Percentiles rank a stretch among this genome's conserved stretches.
Conservation (phyloP, 2,329 filamentous ascomycete genomes). For the Hypocreales sp. region DNA sequence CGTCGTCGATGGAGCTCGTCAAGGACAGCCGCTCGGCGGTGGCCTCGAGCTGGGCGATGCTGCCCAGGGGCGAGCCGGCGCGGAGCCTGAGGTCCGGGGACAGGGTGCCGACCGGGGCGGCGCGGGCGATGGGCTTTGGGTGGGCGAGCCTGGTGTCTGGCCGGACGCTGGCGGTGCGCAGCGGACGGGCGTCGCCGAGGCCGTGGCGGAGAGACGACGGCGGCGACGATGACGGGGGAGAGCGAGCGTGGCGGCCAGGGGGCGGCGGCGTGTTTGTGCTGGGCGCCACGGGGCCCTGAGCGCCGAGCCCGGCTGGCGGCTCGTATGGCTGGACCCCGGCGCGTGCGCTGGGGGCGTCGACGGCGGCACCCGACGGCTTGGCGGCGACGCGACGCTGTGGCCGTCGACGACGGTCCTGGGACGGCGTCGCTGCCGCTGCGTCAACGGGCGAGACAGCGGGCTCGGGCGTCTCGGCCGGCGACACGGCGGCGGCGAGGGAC, state of each 20-base stretch:
- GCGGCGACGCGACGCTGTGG: background rate
- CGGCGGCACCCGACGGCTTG: conserved; percentile 1
- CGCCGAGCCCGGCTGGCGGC: conserved; percentile 3
- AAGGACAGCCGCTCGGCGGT: conserved; percentile 60
- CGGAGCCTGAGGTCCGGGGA: conserved; percentile 45
- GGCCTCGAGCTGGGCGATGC: conserved; percentile 60
- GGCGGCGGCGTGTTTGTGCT: conserved; percentile 4
- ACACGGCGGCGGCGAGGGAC: conserved; percentile 4
- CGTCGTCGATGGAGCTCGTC: conserved; percentile 62
- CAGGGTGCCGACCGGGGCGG: conserved; percentile 26
- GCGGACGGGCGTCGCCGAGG: conserved; percentile 9
- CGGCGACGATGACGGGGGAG: background rate
- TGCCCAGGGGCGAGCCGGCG: conserved; percentile 46
- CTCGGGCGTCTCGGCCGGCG: conserved; percentile 5
- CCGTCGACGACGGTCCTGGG: background rate
- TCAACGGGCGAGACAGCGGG: conserved; percentile 1
- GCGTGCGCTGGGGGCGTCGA: conserved; percentile 4
- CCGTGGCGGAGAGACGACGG: background rate
- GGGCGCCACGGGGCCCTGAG: conserved; percentile 1
- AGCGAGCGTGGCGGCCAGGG: conserved; percentile 4
- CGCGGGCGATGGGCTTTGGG: conserved; percentile 30
- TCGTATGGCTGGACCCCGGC: conserved; percentile 5
- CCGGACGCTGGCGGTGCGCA: conserved; percentile 21
- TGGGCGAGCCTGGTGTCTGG: conserved; percentile 27
- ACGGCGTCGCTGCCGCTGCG: background rate